A percentile compares a stretch with the other conserved stretches of the same genome.
Conservation (phyloP, 169 alveolate species). For the Eimeria falciformis region DNA sequence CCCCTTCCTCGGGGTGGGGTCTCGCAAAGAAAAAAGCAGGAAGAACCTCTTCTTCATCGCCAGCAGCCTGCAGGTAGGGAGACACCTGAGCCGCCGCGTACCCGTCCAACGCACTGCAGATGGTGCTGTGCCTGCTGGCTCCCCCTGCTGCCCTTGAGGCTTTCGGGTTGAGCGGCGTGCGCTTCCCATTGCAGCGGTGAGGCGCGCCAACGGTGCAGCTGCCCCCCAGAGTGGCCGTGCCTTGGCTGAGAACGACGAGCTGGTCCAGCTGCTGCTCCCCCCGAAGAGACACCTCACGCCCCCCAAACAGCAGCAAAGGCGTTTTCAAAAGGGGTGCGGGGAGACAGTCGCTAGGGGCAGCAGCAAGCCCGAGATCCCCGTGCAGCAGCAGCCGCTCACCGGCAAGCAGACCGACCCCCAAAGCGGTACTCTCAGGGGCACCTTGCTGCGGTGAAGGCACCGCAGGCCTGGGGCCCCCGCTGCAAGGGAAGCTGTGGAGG, state of each 20-base stretch:
- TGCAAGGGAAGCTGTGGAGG: neutral
- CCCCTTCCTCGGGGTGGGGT: too few species aligned
- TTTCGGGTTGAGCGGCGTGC: neutral
- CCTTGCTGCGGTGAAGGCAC: constrained; percentile 18
- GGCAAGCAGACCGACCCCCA: constrained; percentile 38
- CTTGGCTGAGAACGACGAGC: constrained; percentile 46
- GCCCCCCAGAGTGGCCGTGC: constrained; percentile 25
- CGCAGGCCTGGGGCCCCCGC: neutral
- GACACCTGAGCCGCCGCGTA: constrained; percentile 9
- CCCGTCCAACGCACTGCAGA: neutral
- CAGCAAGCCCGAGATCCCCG: neutral
- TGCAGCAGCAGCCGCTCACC: constrained; percentile 45
- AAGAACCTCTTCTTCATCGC: neutral
- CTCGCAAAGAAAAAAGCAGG: neutral
- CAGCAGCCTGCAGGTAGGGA: constrained; percentile 9
- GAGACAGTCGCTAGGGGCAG: constrained; percentile 53
- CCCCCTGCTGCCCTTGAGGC: constrained; percentile 5
- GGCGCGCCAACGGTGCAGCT: constrained; percentile 58
- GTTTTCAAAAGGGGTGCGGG: constrained; percentile 25
- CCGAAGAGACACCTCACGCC: constrained; percentile 37
- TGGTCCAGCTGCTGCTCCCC: constrained; percentile 56
- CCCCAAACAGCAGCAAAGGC: constrained; percentile 24
- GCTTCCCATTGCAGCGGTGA: constrained; percentile 52
- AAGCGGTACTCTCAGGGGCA: neutral
- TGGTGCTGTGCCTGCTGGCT: neutral